Evolutionary conservation across 1,284 basidiomycete genomes (phyloP), one percentile per base, ranked within the genome.

Genomic region (Golubevia sp.): DNA sequence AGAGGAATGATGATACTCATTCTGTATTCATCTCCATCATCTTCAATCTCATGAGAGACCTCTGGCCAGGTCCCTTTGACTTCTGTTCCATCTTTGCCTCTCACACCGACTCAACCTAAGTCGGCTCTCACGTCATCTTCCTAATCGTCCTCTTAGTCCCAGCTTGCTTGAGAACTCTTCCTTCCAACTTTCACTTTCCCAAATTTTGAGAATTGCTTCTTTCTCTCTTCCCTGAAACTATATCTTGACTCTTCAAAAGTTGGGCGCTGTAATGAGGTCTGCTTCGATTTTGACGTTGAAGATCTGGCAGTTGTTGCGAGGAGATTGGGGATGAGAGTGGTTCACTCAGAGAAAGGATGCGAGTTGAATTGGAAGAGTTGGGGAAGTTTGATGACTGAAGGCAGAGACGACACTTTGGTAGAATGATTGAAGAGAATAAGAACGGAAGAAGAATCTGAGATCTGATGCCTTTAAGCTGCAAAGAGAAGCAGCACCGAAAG

Each of bases 161-260:
- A 44, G 3, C 71, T 73, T 27, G 81, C 64, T 49, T 66, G 58
- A 55, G 71, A 83, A 68, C 69, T 76, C 79, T 50, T 77, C 78
- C 27, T 54, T 61, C 2, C 34, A n/a, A 8, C 2, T 54, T n/a
- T 1, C 21, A 3, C n/a, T 24, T 13, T 13, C 59, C 1, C 13
- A 1, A 48, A n/a, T n/a, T n/a, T n/a, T n/a, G n/a, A n/a, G n/a
- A n/a, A n/a, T n/a, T n/a, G n/a, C n/a, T n/a, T n/a, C n/a, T n/a
- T n/a, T n/a, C n/a, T n/a, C n/a, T n/a, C n/a, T n/a, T n/a, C n/a
- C n/a, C n/a, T n/a, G n/a, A n/a, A n/a, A n/a, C n/a, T n/a, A n/a
- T n/a, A n/a, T n/a, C n/a, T n/a, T n/a, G n/a, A 81, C 80, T 49
- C 80, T 78, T 51, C 81, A 78, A 55, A 80, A 79, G 23, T 68